Conservation (phyloP, 1,139 yeast species). For the Taiozyma sp. region DNA sequence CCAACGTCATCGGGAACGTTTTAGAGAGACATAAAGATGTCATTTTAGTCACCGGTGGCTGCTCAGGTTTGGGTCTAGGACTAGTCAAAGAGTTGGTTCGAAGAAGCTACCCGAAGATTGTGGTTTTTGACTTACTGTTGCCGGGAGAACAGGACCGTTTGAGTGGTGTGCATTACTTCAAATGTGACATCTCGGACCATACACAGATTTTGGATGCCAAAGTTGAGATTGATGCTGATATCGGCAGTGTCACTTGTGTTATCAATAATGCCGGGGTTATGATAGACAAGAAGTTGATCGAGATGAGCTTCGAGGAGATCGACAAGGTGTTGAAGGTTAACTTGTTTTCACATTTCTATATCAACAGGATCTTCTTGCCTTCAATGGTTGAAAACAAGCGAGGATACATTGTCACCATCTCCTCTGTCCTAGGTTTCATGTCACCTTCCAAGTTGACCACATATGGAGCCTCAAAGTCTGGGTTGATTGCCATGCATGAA, state of each 20-base stretch:
- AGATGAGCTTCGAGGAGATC: conserved; percentile 51
- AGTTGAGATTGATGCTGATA: conserved; percentile 30
- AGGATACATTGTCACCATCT: conserved; percentile 76
- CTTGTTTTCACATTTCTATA: conserved; percentile 60
- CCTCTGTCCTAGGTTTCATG: conserved; percentile 78
- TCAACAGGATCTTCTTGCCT: conserved; percentile 67
- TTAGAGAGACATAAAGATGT: conserved; percentile 45
- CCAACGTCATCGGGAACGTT: conserved; percentile 41
- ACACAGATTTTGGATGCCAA: conserved; percentile 35
- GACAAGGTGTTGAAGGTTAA: conserved; percentile 60
- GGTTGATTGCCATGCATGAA: conserved; percentile 78
- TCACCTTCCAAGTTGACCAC: conserved; percentile 76
- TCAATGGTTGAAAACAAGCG: conserved; percentile 55
- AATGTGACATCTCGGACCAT: conserved; percentile 63
- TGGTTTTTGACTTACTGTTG: conserved; percentile 54
- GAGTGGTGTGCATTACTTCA: conserved; percentile 44
- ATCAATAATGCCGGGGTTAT: conserved; percentile 83
- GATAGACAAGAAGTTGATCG: conserved; percentile 50
- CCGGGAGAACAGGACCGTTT: conserved; percentile 35
- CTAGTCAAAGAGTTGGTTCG: conserved; percentile 41
- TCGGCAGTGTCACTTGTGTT: conserved; percentile 60
- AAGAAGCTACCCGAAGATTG: conserved; percentile 41
- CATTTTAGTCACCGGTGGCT: conserved; percentile 80
- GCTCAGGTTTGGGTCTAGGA: conserved; percentile 67
- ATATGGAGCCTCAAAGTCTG: conserved; percentile 90